Base-by-base conservation (phyloP, 495 filamentous ascomycete genomes). In the Achaetomiella virescens region DNA sequence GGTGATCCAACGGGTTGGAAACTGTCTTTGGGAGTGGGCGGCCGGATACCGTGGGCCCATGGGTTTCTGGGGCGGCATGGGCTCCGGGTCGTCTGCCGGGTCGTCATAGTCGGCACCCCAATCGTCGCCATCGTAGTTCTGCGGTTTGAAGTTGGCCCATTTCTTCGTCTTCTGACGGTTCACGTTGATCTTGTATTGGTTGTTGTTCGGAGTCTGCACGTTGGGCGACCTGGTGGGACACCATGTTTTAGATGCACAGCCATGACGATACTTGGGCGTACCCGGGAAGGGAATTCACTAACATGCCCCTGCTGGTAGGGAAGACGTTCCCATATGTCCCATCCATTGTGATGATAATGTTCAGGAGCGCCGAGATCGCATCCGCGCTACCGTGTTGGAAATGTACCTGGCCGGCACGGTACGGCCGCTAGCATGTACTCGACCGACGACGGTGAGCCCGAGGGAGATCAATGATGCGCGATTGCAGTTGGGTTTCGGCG, bases 161-260 rank as follows among this genome's bases (percentile, higher is more conserved):
- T 90, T 90, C 72, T 84, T 90, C 17, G 93, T 97, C 73, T 96
- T 95, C 31, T 85, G 77, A 54, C 93, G 87, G 71, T 88, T 90
- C 25, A 96, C 85, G 66, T 97, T 96, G 12, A 91, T 80, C 54
- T 75, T 75, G 61, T 79, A 82, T 35, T 68, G 66, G 4, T 70
- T 41, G 58, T 42, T 52, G 35, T 63, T 55, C 52, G 60, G 61
- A 2, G 59, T 6, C 36, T 69, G 61, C 15, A 61, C 58, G 21
- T 54, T 48, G 6, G 72, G 63, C 9, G 62, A 61, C 66, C 76
- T 78, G 48, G 17, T 21, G 27, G 22, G 9, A 15, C 3, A 22
- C 10, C 9, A 18, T 27, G 3, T 14, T n/a, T 44, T 52, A 35
- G 37, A 24, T 27, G 25, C 2, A n/a, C 2, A 33, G 48, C 45